These are phyloP conservation scores for Penicillium janthinellum DNA, from an alignment of 2,329 filamentous ascomycete genomes.

Conservation along the genomic window DNA sequence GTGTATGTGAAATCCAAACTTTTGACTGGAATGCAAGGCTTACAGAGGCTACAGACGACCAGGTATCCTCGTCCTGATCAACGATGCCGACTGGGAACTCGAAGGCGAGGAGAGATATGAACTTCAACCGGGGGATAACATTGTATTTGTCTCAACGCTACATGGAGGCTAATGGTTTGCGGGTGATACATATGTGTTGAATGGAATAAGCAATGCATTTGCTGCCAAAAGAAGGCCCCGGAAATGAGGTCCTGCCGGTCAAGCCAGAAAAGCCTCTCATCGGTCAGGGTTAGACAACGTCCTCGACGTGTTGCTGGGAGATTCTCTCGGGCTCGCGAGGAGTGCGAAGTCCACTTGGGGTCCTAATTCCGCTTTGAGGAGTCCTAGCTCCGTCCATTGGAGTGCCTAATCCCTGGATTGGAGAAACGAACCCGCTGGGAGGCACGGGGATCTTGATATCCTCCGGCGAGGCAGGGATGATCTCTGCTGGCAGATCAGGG, in stretches of 20 bases:
- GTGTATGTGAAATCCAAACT: conserved; percentile 67
- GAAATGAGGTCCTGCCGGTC: not conserved
- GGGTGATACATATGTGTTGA: conserved; percentile 2
- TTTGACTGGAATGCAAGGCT: conserved; percentile 1
- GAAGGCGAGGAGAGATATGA: conserved; percentile 92
- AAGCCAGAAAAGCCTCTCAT: not conserved
- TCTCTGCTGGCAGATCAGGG: conserved; percentile 63
- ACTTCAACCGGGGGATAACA: conserved; percentile 77
- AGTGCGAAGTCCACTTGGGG: conserved; percentile 33
- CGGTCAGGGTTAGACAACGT: conserved; percentile 41
- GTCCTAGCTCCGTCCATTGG: conserved; percentile 45
- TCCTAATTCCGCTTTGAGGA: conserved; percentile 44
- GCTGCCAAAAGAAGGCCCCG: not conserved
- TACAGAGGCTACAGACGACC: conserved; percentile 67
- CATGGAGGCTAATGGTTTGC: conserved; percentile 71
- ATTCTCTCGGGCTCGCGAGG: conserved; percentile 49
- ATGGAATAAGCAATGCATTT: conserved; percentile 1
- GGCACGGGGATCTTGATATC: conserved; percentile 78
- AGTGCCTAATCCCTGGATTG: conserved; percentile 45
- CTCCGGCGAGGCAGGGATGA: conserved; percentile 77
- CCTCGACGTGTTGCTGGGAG: conserved; percentile 48
- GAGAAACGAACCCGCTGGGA: conserved; percentile 53
- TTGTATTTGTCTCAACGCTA: conserved; percentile 94
- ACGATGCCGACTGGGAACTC: conserved; percentile 97
- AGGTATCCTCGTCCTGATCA: conserved; percentile 93